Conservation (phyloP, 352 stramenopile species). For the Globisporangium nunn region DNA sequence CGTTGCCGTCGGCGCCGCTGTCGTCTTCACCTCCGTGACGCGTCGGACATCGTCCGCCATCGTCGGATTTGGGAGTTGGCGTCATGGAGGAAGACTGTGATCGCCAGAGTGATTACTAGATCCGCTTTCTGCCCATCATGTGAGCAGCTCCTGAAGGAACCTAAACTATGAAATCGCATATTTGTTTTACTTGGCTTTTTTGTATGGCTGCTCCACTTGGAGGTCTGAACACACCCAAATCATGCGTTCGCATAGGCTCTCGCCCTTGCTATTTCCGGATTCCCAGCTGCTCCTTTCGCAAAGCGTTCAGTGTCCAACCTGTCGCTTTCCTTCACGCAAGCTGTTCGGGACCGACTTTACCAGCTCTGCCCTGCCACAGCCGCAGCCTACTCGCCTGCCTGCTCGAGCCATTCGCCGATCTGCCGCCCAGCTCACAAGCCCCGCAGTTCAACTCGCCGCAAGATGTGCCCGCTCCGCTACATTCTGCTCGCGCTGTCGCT, state of each 20-base stretch:
- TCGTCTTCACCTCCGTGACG: not conserved
- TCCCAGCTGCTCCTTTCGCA: not conserved
- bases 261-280: constrained; percentile 3
- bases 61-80: no score
- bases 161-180: not conserved
- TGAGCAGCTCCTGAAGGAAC: not conserved
- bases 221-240: not conserved
- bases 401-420: constrained; percentile 4
- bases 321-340: constrained; percentile 7
- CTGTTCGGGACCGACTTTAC: constrained; percentile 3
- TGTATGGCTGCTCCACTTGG: no score
- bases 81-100: not conserved
- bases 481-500: constrained; percentile 80
- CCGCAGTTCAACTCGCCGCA: not conserved
- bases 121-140: not conserved
- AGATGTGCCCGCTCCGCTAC: constrained; percentile 85
- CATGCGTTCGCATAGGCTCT: not conserved
- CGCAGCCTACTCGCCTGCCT: not conserved
- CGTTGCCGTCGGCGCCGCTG: not conserved
- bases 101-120: not conserved
- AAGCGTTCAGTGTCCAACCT: constrained; percentile 1
- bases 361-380: not conserved
- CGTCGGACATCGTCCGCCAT: not conserved
- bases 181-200: no score
- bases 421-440: not conserved